Evolutionary conservation across 257 asterid species (phyloP).

Genomic region (Jaltomata sinuosa): DNA sequence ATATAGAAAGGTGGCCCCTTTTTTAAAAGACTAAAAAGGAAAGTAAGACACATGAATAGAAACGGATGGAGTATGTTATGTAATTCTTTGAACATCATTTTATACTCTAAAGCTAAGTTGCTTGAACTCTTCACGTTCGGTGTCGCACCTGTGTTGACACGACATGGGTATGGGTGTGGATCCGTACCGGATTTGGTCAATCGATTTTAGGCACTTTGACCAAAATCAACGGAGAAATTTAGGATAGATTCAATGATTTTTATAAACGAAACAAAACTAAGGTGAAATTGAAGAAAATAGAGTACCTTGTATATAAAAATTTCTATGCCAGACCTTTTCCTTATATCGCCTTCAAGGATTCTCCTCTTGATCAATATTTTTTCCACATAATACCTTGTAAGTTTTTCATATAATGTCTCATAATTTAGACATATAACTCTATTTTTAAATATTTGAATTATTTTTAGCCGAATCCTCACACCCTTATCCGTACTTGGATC

Average conservation of each 20-base stretch:
- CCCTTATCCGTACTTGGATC: no score
- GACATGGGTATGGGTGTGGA: background rate
- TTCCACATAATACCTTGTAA: background rate
- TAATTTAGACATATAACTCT: background rate
- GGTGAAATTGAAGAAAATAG: background rate
- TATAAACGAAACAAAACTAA: background rate
- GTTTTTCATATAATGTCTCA: background rate
- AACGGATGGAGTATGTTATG: background rate
- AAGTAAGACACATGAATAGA: background rate
- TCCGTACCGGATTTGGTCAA: background rate
- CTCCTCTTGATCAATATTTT: background rate
- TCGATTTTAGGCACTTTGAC: background rate
- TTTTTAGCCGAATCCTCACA: background rate
- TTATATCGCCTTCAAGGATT: background rate
- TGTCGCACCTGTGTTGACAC: background rate
- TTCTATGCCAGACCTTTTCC: background rate
- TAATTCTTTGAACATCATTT: background rate
- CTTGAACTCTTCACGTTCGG: background rate
- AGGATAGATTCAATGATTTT: background rate
- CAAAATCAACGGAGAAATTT: background rate
- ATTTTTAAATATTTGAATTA: background rate
- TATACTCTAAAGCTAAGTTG: background rate
- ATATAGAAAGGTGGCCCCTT: background rate
- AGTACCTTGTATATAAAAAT: background rate
- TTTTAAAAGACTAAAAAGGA: background rate